Conservation (phyloP, 1,139 yeast species). For the Hemisphaericaspora xylofermentans region DNA sequence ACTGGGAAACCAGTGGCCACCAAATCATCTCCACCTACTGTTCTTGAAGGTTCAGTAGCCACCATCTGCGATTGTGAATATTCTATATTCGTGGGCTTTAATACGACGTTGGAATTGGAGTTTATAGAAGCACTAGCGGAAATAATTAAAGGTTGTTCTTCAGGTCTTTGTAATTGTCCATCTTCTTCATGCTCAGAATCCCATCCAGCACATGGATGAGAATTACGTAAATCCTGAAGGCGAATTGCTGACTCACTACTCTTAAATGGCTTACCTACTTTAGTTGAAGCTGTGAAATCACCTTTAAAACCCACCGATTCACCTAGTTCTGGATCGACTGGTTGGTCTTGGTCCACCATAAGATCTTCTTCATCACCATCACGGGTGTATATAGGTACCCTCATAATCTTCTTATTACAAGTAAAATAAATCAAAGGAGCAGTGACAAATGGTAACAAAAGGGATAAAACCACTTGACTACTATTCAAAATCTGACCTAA, state of each 20-base stretch:
- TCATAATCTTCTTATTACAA: slow-evolving; percentile 71
- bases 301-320: neutral
- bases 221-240: slow-evolving; percentile 41
- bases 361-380: slow-evolving; percentile 30
- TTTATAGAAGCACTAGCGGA: neutral
- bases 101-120: neutral
- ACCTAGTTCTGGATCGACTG: neutral
- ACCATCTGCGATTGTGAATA: slow-evolving; percentile 7
- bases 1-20: slow-evolving; percentile 3
- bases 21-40: neutral
- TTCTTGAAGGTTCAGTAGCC: slow-evolving; percentile 5
- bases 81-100: neutral
- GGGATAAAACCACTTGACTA: slow-evolving; percentile 83
- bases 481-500: slow-evolving; percentile 76
- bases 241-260: slow-evolving; percentile 44
- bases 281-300: neutral
- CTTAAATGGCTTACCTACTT: slow-evolving; percentile 22
- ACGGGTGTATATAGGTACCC: slow-evolving; percentile 50
- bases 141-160: slow-evolving; percentile 18
- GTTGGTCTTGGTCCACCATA: neutral
- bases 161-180: slow-evolving; percentile 6
- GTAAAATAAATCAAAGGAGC: slow-evolving; percentile 91
- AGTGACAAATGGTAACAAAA: slow-evolving; percentile 82
- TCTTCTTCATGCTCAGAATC: slow-evolving; percentile 36
- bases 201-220: slow-evolving; percentile 49